Evolutionary conservation across 2,329 filamentous ascomycete species (phyloP), one percentile per base, ranked within the genome.

Genomic region (Monosporascus sp.): DNA sequence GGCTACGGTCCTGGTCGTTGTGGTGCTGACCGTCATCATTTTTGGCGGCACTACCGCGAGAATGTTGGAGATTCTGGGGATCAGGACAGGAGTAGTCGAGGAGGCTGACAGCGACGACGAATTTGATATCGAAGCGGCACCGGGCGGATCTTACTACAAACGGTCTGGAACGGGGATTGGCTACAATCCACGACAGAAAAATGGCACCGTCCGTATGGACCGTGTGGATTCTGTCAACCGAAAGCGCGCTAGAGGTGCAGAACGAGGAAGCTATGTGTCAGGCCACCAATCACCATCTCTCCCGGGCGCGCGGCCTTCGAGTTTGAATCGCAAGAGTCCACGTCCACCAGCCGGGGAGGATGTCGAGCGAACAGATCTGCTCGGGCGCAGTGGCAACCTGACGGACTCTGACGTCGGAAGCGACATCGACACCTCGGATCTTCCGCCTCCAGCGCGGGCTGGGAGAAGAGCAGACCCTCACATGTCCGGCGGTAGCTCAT

Each of bases 31-130:
- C 0, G 94, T 99, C 63, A 99, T 99, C 72, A 97, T 99, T 57
- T 99, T 99, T 64, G 94, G 94, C 52, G 94, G 94, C 50, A 99
- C 94, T 7, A 99, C 94, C 0, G 92, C 93, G 14, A 87, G 93
- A 52, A 99, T 99, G 94, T 78, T 99, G 18, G 94, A 99, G 69
- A 99, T 99, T 51, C 76, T 97, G 17, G 89, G 91, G n/a, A 99
- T 99, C 57, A 85, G 90, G 53, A 99, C 93, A 0, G 94, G 94
- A 1, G 93, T 99, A 0, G 89, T 97, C 0, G 94, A 99, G 64
- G 94, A 99, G 68, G 89, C 96, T 45, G 94, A 99, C 68, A 96
- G 90, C 45, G 94, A 99, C 67, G 94, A 99, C 67, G 94, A 99
- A 70, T 99, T 99, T 64, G 94, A 99, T 68, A 99, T 97, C 57